A percentile compares a stretch with the other conserved stretches of the same genome.
Conservation (phyloP, 73 alveolate genomes). For the Paramecium tetraurelia region DNA sequence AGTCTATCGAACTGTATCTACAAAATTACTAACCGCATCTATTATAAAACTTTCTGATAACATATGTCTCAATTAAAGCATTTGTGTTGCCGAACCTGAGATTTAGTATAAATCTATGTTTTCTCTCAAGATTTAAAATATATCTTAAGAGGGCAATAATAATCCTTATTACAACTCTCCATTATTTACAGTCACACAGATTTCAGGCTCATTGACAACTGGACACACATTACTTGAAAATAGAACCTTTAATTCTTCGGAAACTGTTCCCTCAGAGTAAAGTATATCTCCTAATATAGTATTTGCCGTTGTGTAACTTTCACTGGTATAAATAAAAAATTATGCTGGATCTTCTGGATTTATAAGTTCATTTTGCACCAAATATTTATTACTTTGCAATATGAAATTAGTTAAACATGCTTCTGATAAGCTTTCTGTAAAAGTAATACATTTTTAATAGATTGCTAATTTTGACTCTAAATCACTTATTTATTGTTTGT, state of each 20-base stretch:
- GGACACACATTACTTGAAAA: not conserved
- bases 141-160: not conserved
- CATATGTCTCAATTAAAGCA: not conserved
- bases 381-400: not conserved
- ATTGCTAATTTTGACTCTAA: not conserved
- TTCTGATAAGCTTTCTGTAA: not conserved
- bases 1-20: not conserved
- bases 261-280: not conserved
- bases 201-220: not conserved
- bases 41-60: not conserved
- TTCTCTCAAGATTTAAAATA: slow-evolving; percentile 1
- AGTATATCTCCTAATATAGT: not conserved
- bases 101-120: not conserved
- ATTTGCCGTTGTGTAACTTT: not conserved
- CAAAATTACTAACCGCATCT: not conserved
- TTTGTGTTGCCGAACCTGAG: not conserved
- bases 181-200: not conserved
- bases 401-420: slow-evolving; percentile 24
- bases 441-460: slow-evolving; percentile 26
- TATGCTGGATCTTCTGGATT: not conserved
- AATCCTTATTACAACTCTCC: not conserved
- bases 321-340: not conserved
- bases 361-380: not conserved
- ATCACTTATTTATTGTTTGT: not conserved
- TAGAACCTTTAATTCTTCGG: not conserved